Base-by-base conservation (phyloP, 108 stramenopile species). In the Aurantiochytrium sp. region DNA sequence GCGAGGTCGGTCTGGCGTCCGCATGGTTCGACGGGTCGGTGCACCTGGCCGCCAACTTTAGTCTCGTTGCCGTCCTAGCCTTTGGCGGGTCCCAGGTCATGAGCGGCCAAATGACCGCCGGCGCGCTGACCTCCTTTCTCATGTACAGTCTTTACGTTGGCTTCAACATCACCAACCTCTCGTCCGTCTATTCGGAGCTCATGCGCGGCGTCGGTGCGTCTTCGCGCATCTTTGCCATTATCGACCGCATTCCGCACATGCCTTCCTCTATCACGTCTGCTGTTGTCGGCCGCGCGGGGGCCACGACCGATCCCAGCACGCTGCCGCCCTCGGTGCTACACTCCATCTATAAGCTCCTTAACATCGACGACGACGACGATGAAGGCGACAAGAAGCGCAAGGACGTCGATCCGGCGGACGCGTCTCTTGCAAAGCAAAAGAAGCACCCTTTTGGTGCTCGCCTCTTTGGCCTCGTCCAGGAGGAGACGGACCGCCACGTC, bases 121-220 rank as follows among this genome's bases (percentile, higher is more conserved):
- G 96, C 0, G 95, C 95, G 52, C 93, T 96, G 52, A 94, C 95
- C 4, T 93, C 94, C 55, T 96, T 96, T 92, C 90, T 96, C 34
- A 95, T 96, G 95, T 96, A 96, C 65, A 93, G 93, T 3, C 54
- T 96, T 17, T 89, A 95, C n/a, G 90, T 95, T 90, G 95, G 95
- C 24, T 95, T 95, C 8, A 95, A 95, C 90, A 34, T 96, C 4
- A 89, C 89, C 65, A 89, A 89, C 30, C 87, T 96, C 53, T 94
- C 94, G 4, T 90, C 92, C 8, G 93, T 94, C 0, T 96, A 95
- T 87, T 89, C 94, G 2, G 95, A 95, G 73, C 65, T 95, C 81
- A 90, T 94, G 50, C 94, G 94, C 87, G 95, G 93, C 12, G 55
- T 92, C 2, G 96, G 96, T 31, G 95, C 95, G 53, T 86, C 89